Conservation (phyloP, 2,329 filamentous ascomycete genomes). For the Beauveria sp. region DNA sequence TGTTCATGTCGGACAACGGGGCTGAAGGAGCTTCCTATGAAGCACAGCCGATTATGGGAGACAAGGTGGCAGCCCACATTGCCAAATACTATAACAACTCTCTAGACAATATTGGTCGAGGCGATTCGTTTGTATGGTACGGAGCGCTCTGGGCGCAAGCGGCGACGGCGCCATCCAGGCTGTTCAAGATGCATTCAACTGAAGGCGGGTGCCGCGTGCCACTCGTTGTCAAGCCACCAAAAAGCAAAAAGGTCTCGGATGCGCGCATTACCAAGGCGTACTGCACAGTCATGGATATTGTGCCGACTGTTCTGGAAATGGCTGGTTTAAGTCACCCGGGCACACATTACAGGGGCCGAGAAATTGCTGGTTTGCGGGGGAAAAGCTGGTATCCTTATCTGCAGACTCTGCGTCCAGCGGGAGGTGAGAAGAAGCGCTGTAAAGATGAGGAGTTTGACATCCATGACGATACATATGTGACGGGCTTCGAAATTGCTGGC, state of each 20-base stretch:
- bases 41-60: conserved; percentile 48
- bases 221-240: conserved; percentile 31
- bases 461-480: conserved; percentile 30
- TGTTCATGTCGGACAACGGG: conserved; percentile 58
- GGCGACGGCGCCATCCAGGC: conserved; percentile 28
- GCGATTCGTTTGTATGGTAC: conserved; percentile 51
- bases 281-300: conserved; percentile 37
- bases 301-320: conserved; percentile 36
- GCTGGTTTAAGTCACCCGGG: conserved; percentile 31
- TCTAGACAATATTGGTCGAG: conserved; percentile 46
- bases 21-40: conserved; percentile 53
- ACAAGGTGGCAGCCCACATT: conserved; percentile 42
- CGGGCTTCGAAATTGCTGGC: conserved; percentile 17
- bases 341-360: conserved; percentile 30
- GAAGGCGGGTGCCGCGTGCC: conserved; percentile 46
- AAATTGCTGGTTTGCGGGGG: conserved; percentile 44
- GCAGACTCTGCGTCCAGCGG: background rate
- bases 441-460: conserved; percentile 15
- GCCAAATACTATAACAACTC: conserved; percentile 42
- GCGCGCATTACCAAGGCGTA: conserved; percentile 7
- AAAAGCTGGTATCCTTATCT: conserved; percentile 14
- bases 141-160: conserved; percentile 44
- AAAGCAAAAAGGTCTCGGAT: background rate
- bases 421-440: background rate
- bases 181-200: conserved; percentile 34